phyloP scores from a whole-genome alignment of 176 grass and related monocot species.

The Pontederia crassipes region DNA sequence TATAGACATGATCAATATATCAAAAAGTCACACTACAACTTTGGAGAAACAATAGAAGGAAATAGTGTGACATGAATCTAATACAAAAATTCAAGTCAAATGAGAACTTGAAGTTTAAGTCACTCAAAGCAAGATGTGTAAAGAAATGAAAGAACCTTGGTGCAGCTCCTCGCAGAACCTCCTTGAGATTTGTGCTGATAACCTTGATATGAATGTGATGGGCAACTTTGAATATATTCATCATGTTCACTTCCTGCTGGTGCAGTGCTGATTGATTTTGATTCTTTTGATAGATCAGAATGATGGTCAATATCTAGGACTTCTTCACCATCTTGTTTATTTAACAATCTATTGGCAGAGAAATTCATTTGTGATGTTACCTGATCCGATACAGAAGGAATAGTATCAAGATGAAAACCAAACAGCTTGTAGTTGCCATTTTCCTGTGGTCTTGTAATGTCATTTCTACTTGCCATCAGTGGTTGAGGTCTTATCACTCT shows the following conservation, averaged over 20 bases:
- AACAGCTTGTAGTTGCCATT: conserved; percentile 69
- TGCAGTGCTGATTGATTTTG: conserved; percentile 46
- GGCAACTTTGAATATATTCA: conserved; percentile 32
- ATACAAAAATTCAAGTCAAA: too few relatives aligned
- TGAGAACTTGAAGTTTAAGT: too few relatives aligned
- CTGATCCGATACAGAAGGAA: conserved; percentile 28
- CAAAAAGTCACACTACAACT: too few relatives aligned
- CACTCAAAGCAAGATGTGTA: background rate
- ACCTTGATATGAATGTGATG: conserved; percentile 34
- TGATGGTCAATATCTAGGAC: conserved; percentile 24
- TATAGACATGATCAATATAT: too few relatives aligned
- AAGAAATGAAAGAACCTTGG: conserved; percentile 42
- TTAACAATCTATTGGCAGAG: conserved; percentile 19
- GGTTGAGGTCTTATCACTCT: conserved; percentile 48
- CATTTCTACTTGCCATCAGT: conserved; percentile 36
- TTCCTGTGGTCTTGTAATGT: conserved; percentile 55
- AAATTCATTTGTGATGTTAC: conserved; percentile 40
- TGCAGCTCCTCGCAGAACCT: conserved; percentile 68
- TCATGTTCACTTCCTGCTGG: conserved; percentile 39
- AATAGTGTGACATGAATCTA: too few relatives aligned
- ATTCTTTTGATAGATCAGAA: conserved; percentile 33
- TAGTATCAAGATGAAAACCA: conserved; percentile 65
- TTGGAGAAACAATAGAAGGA: too few relatives aligned
- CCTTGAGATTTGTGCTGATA: conserved; percentile 44
- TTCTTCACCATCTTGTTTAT: conserved; percentile 27